Evolutionary conservation across 1,284 basidiomycete genomes (phyloP).

Genomic region (Leccinum fallax): DNA sequence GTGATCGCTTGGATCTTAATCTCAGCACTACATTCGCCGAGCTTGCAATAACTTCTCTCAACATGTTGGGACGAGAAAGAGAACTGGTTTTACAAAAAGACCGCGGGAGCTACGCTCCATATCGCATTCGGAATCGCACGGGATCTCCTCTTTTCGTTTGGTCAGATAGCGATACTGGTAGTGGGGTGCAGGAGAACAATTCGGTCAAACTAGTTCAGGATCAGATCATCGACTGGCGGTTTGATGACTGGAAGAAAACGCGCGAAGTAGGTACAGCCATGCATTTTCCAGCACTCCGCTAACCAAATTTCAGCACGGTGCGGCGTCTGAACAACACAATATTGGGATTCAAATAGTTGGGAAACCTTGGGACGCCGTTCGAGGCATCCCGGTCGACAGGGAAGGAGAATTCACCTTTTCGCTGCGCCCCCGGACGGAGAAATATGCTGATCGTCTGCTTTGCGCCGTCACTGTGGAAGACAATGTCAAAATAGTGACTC

Average conservation of each 20-base stretch:
- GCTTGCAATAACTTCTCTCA: slow-evolving; percentile 75
- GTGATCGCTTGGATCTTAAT: slow-evolving; percentile 90
- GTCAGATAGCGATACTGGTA: slow-evolving; percentile 70
- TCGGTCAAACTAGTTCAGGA: slow-evolving; percentile 69
- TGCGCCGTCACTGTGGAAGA: slow-evolving; percentile 92
- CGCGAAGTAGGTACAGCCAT: slow-evolving; percentile 69
- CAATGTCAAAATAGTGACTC: slow-evolving; percentile 94
- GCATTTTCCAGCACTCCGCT: slow-evolving; percentile 6
- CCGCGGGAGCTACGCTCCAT: slow-evolving; percentile 90
- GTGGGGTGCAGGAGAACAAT: slow-evolving; percentile 47
- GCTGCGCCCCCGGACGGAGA: slow-evolving; percentile 78
- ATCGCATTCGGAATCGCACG: slow-evolving; percentile 90
- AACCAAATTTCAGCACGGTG: slow-evolving; percentile 64
- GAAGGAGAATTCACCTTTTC: slow-evolving; percentile 94
- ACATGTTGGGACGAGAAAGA: slow-evolving; percentile 75
- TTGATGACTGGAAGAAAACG: slow-evolving; percentile 95
- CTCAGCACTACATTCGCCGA: slow-evolving; percentile 92
- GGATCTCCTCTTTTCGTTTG: slow-evolving; percentile 83
- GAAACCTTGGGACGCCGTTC: slow-evolving; percentile 90
- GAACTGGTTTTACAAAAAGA: slow-evolving; percentile 71
- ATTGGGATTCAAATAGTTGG: slow-evolving; percentile 86
- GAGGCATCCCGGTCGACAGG: slow-evolving; percentile 89
- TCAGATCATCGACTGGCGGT: slow-evolving; percentile 90
- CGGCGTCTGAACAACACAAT: slow-evolving; percentile 77
- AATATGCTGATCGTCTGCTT: slow-evolving; percentile 81